Conservation (phyloP, 2,329 filamentous ascomycete species). For the Penicillium freii region DNA sequence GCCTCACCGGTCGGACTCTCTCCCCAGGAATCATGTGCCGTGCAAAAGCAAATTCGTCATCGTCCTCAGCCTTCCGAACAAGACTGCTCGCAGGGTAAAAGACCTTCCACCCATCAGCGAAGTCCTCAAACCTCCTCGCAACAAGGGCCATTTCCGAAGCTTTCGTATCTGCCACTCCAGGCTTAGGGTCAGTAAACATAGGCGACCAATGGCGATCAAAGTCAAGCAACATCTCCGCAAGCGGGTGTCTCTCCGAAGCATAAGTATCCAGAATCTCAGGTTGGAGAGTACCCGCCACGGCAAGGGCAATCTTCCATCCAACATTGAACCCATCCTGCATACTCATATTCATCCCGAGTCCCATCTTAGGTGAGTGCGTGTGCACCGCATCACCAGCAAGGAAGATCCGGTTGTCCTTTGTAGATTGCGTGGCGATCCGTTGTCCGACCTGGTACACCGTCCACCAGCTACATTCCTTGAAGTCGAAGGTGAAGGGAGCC, state of each 20-base stretch:
- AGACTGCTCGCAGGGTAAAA: conserved; percentile 11
- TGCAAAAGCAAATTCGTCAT: background rate
- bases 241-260: conserved; percentile 53
- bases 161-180: conserved; percentile 6
- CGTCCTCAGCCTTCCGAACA: background rate
- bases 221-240: conserved; percentile 65
- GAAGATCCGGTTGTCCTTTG: conserved; percentile 18
- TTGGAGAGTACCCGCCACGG: conserved; percentile 43
- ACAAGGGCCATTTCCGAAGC: conserved; percentile 18
- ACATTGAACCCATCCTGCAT: conserved; percentile 56
- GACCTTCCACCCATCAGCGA: conserved; percentile 14
- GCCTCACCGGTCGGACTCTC: conserved; percentile 21
- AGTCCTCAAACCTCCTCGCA: conserved; percentile 19
- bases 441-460: conserved; percentile 25
- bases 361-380: conserved; percentile 26
- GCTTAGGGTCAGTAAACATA: conserved; percentile 13
- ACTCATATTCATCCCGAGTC: conserved; percentile 37
- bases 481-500: conserved; percentile 22
- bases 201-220: conserved; percentile 53
- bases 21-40: conserved; percentile 12
- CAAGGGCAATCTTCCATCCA: conserved; percentile 56
- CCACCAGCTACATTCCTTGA: conserved; percentile 23
- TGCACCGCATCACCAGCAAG: conserved; percentile 26
- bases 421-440: conserved; percentile 18
- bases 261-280: conserved; percentile 52